Evolutionary conservation across 2,329 filamentous ascomycete species (phyloP).

Genomic region (Aaosphaeria pasadenensis): DNA sequence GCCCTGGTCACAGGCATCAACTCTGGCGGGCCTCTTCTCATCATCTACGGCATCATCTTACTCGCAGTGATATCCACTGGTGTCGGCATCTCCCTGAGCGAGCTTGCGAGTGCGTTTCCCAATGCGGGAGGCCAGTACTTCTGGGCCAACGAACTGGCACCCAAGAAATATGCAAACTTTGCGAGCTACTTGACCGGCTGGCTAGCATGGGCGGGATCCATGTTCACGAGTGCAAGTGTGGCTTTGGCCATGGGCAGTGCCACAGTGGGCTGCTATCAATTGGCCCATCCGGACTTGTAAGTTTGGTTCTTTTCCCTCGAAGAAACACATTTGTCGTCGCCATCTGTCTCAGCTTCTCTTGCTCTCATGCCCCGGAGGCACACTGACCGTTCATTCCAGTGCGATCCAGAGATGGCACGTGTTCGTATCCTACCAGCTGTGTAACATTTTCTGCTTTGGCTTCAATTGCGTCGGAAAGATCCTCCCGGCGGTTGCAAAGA

Average conservation of each 20-base stretch:
- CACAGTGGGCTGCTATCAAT: constrained; percentile 51
- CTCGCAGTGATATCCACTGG: constrained; percentile 45
- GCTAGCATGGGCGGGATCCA: constrained; percentile 53
- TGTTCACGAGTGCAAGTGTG: constrained; percentile 55
- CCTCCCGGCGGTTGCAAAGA: constrained; percentile 39
- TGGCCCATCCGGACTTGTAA: constrained; percentile 53
- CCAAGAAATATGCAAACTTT: constrained; percentile 44
- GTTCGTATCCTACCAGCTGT: constrained; percentile 46
- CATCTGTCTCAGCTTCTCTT: not conserved
- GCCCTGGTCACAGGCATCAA: constrained; percentile 51
- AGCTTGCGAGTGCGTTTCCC: constrained; percentile 49
- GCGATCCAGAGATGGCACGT: constrained; percentile 34
- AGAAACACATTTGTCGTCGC: not conserved
- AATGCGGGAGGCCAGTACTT: constrained; percentile 54
- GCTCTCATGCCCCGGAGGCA: no score
- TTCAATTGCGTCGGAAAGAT: constrained; percentile 46
- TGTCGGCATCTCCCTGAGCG: constrained; percentile 46
- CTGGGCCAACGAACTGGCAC: constrained; percentile 49
- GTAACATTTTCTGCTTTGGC: constrained; percentile 48
- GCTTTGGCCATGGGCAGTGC: constrained; percentile 49
- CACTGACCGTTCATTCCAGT: constrained; percentile 5
- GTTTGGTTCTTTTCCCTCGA: constrained; percentile 11
- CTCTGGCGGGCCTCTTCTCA: constrained; percentile 47
- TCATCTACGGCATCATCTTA: constrained; percentile 50
- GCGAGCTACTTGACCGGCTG: constrained; percentile 50